These are phyloP conservation scores for Phaffomyces opuntiae DNA, from an alignment of 805 yeast genomes.

Conservation along the genomic window DNA sequence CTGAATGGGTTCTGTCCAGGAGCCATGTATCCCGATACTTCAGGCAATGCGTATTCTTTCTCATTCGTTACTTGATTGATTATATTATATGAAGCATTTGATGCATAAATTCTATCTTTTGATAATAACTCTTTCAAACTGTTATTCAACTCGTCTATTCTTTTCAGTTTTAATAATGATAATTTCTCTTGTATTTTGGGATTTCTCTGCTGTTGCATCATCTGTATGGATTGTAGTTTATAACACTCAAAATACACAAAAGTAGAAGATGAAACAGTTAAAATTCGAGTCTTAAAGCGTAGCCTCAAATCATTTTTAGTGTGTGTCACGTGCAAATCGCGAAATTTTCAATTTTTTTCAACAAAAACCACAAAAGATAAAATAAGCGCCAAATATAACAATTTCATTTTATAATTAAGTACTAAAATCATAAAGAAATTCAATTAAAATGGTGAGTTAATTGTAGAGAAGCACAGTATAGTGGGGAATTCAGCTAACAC, in stretches of 20 bases:
- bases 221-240: not conserved
- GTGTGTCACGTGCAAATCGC: too few species aligned
- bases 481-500: not conserved
- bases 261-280: too few species aligned
- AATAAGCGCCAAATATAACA: too few species aligned
- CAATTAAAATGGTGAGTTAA: not conserved
- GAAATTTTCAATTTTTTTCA: too few species aligned
- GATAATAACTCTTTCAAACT: slow-evolving; percentile 45
- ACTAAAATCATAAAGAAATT: not conserved
- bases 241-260: too few species aligned
- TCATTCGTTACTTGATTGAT: slow-evolving; percentile 29
- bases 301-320: too few species aligned
- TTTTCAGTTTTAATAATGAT: slow-evolving; percentile 48
- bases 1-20: slow-evolving; percentile 34
- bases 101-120: slow-evolving; percentile 55
- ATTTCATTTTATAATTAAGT: too few species aligned
- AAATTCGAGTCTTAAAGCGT: too few species aligned
- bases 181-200: slow-evolving; percentile 34
- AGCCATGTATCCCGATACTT: slow-evolving; percentile 32
- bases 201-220: not conserved
- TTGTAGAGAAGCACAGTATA: too few species aligned
- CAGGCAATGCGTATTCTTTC: slow-evolving; percentile 33
- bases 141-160: slow-evolving; percentile 50
- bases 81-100: slow-evolving; percentile 49
- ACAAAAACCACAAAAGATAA: too few species aligned